Evolutionary conservation across 257 asterid genomes (phyloP).

Genomic region (Solanum peruvianum): DNA sequence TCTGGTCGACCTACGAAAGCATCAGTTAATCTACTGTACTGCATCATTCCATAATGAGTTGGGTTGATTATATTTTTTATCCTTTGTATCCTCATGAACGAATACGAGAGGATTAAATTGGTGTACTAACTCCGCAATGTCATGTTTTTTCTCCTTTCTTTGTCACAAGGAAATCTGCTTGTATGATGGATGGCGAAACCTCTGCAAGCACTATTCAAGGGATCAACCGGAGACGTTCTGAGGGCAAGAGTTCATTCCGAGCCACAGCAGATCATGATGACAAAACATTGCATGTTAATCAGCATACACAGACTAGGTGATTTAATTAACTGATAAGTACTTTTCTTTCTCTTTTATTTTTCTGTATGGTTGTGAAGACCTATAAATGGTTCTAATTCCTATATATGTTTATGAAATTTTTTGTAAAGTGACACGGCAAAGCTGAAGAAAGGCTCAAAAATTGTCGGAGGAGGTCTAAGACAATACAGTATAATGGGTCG

Average conservation of each 20-base stretch:
- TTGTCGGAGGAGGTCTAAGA: conserved; percentile 8
- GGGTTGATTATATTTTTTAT: background rate
- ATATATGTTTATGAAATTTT: background rate
- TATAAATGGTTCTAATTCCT: background rate
- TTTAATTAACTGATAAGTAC: background rate
- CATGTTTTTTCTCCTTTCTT: background rate
- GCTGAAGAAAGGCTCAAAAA: conserved; percentile 3
- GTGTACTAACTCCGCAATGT: background rate
- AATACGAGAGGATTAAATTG: background rate
- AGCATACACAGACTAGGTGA: background rate
- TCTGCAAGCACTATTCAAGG: background rate
- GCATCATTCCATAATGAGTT: background rate
- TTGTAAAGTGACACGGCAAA: background rate
- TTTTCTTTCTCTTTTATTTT: background rate
- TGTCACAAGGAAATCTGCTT: background rate
- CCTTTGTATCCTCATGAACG: background rate
- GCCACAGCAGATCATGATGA: background rate
- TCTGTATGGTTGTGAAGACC: background rate
- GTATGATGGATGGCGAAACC: background rate
- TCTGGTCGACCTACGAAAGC: background rate
- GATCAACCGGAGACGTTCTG: background rate
- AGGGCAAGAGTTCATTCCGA: background rate
- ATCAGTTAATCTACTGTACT: background rate
- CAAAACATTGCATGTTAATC: background rate
- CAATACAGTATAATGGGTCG: conserved; percentile 12